Evolutionary conservation across 306 rosid species (phyloP), one percentile per base, ranked within the genome.

Genomic region (Cucumis hystrix): DNA sequence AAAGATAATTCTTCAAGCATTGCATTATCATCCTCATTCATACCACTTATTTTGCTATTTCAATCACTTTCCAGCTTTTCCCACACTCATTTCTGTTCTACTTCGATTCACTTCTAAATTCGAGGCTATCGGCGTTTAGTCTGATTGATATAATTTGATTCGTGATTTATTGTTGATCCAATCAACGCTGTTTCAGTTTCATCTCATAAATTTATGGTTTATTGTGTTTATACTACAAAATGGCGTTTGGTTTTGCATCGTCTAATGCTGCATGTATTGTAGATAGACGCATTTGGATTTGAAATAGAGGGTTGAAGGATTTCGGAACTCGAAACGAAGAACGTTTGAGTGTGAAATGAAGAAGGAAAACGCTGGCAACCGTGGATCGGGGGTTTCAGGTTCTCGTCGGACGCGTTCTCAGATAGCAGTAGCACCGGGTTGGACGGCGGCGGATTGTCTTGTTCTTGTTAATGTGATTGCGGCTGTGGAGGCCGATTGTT

Each of bases 401-500:
- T 49, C 43, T 16, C 82, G 91, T 14, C 79, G 88, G 45, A 92
- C 96, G 18, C 92, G 96, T 1, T 92, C 92, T 0, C 96, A 90
- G 75, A 87, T 64, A 57, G 91, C 87, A 0, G 86, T 64, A 57
- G 90, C 87, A 0, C 96, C 93, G 0, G 96, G 86, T 23, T 92
- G 93, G 97, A 77, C 83, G 8, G 64, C 84, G 8, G 79, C 82
- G 9, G 96, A 87, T 15, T 61, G 84, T 15, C 89, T 90, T 37
- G 86, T 89, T 71, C 92, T 92, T 20, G 92, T 88, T 40, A 92
- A 90, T 80, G 93, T 88, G 75, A 72, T 88, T 56, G 86, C 90
- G 0, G 91, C 96, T 25, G 93, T 92, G n/a, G 96, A 92, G 72
- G 89, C 93, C 30, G 92, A 92, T n/a, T 90, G 92, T 57, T 78